Percentiles rank a stretch among this genome's conserved stretches.
phyloP scores from a whole-genome alignment of 23 red algal genomes.

The Gracilaria gracilis region DNA sequence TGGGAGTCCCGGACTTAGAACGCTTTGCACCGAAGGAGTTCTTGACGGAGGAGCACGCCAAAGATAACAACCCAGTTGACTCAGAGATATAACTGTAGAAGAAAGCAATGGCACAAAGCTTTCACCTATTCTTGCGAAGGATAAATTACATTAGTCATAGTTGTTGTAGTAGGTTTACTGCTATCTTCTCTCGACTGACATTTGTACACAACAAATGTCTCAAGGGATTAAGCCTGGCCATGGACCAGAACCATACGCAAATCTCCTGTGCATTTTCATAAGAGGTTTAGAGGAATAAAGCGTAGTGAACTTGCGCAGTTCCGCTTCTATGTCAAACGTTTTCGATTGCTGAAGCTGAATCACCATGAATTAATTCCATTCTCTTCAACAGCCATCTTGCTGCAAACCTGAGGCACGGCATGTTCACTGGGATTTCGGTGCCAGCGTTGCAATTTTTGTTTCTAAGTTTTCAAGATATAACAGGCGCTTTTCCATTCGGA shows the following conservation, averaged over 20 bases:
- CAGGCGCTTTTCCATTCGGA: neutral
- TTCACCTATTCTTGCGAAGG: neutral
- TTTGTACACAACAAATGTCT: neutral
- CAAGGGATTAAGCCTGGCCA: neutral
- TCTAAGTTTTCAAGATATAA: no score
- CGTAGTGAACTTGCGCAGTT: neutral
- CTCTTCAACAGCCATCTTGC: no score
- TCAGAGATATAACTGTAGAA: neutral
- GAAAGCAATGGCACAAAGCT: neutral
- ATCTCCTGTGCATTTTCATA: neutral
- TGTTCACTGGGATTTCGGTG: no score
- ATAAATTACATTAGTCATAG: neutral
- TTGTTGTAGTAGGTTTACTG: conserved; percentile 18
- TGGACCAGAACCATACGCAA: neutral
- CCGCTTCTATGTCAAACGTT: no score
- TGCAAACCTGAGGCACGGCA: no score
- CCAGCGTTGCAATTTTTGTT: no score
- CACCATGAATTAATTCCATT: no score
- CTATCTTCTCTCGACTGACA: neutral
- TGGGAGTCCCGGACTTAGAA: conserved; percentile 31
- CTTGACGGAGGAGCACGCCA: neutral
- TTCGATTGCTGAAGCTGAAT: no score
- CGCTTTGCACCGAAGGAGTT: conserved; percentile 3
- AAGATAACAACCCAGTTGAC: neutral
- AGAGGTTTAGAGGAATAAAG: no score